Conservation (phyloP, 2,329 filamentous ascomycete species). For the Zymoseptoria ardabiliae region DNA sequence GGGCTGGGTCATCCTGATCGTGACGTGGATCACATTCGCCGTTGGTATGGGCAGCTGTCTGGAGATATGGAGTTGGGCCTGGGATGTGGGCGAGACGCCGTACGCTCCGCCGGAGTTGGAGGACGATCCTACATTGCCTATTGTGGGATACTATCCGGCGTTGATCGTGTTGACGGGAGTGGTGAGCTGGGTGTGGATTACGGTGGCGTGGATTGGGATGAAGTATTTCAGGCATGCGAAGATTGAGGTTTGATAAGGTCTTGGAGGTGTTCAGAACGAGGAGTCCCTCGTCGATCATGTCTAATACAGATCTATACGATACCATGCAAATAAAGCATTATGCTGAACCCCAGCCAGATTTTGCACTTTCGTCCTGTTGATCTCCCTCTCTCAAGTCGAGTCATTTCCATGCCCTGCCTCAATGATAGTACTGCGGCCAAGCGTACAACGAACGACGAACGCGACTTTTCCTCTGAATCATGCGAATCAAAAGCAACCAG, state of each 20-base stretch:
- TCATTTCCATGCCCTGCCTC: no score
- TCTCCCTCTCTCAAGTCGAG: no score
- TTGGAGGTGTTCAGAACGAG: neutral
- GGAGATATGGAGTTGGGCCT: constrained; percentile 96
- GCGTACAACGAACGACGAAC: no score
- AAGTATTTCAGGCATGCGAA: constrained; percentile 98
- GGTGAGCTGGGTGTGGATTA: constrained; percentile 99
- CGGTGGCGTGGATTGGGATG: constrained; percentile 97
- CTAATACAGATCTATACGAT: neutral
- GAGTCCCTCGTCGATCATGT: neutral
- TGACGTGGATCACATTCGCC: constrained; percentile 94
- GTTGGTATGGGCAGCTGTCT: constrained; percentile 94
- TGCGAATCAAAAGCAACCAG: neutral
- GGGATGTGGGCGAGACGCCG: constrained; percentile 94
- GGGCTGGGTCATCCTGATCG: constrained; percentile 87
- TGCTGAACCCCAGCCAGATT: no score
- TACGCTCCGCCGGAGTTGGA: constrained; percentile 93
- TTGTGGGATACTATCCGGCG: constrained; percentile 94
- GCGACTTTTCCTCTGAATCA: neutral
- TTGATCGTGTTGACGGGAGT: constrained; percentile 87
- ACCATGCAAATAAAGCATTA: no score
- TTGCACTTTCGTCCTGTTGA: no score
- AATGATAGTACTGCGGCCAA: no score
- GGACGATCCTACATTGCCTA: constrained; percentile 88
- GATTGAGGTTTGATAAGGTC: constrained; percentile 52